A percentile compares a stretch with the other conserved stretches of the same genome.
phyloP scores from a whole-genome alignment of 2,329 filamentous ascomycete genomes.

The Pestalotiopsis sp. region DNA sequence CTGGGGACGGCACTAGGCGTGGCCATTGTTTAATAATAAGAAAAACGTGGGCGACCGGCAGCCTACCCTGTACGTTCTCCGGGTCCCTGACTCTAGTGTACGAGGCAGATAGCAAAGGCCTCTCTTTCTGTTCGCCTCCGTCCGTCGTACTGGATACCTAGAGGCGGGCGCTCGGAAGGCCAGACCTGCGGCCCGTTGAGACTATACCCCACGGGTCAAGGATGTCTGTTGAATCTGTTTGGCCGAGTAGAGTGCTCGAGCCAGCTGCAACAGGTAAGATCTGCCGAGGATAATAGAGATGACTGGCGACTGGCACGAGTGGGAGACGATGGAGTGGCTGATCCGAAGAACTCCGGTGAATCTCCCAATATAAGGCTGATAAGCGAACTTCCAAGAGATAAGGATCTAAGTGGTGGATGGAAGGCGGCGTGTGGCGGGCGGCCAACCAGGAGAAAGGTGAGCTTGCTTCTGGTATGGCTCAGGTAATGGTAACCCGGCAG shows the following conservation, averaged over 20 bases:
- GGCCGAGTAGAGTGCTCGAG: conserved; percentile 1
- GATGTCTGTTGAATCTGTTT: conserved; percentile 16
- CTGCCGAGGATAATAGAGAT: conserved; percentile 19
- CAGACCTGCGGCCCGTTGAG: conserved; percentile 5
- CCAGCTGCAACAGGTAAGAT: conserved; percentile 17
- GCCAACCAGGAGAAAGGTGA: background rate
- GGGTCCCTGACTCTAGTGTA: background rate
- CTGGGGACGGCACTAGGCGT: conserved; percentile 56
- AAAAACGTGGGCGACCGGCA: conserved; percentile 7
- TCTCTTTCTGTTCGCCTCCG: background rate
- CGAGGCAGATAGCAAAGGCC: background rate
- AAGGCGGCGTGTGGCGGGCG: conserved; percentile 2
- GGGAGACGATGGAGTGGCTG: conserved; percentile 16
- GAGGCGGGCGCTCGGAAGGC: background rate
- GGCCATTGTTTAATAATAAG: conserved; percentile 45
- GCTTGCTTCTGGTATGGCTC: background rate
- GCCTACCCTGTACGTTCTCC: conserved; percentile 1
- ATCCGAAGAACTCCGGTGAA: conserved; percentile 22
- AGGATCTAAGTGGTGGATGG: conserved; percentile 23
- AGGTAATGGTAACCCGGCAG: background rate
- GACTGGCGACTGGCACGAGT: conserved; percentile 17
- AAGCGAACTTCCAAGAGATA: conserved; percentile 23
- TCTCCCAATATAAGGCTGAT: conserved; percentile 20
- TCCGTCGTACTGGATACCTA: background rate
- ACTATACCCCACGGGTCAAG: conserved; percentile 13